Evolutionary conservation across 2,329 filamentous ascomycete species (phyloP), one percentile per base, ranked within the genome.

Genomic region (Botrytis hyacinthi): DNA sequence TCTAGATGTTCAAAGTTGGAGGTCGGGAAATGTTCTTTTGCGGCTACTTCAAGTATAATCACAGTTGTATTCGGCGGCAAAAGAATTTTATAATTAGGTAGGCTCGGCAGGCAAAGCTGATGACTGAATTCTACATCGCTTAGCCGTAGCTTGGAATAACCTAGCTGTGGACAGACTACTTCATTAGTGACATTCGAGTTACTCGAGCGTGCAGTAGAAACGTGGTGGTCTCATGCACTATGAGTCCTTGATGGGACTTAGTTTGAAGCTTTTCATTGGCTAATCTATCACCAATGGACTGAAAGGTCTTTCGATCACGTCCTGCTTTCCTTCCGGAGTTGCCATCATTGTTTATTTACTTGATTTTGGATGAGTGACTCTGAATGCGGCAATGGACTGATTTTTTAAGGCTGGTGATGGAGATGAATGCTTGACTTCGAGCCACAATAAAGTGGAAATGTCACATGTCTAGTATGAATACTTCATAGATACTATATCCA

Each of bases 271-370:
- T 72, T 68, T 22, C 37, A 72, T 32, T 68, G 70, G 62, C 18
- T 22, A 12, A 48, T 54, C 35, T n/a, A 29, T 51, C 62, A 68
- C 70, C 60, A 71, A 71, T 71, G 32, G 29, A 46, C 22, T 40
- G 70, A 72, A 72, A 67, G 51, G 62, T 68, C 70, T 72, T 72
- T 67, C 29, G 70, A 66, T 72, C 70, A 72, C 60, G 70, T 72
- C 70, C 70, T 59, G 63, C 70, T 60, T 60, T 46, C n/a, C 40
- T 29, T 46, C 51, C 51, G 62, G 40, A 48, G 62, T 59, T 68
- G 48, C 48, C 51, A 59, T 65, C 22, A 51, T 57, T 60, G 40
- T 72, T 72, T 72, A 29, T 40, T 68, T 72, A 72, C 51, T 68
- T 68, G 62, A 9, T 68, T 72, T 44, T 57, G 60, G 14, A n/a